phyloP scores from a whole-genome alignment of 441 rosid species.

The Gossypium schwendimanii region DNA sequence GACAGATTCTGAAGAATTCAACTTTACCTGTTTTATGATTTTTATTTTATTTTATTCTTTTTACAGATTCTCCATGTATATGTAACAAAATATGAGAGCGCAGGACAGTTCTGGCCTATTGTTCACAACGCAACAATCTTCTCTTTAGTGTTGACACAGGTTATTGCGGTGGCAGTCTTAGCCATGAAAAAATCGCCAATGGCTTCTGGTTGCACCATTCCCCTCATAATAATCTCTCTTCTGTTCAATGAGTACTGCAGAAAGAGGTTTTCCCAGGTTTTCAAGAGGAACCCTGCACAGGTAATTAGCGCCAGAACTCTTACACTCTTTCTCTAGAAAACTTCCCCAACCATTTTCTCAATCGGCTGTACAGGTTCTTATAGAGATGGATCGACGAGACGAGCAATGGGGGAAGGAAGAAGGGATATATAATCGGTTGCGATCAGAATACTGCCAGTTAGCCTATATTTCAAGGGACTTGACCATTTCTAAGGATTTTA shows the following conservation, averaged over 20 bases:
- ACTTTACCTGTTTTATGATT: not conserved
- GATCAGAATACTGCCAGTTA: constrained; percentile 61
- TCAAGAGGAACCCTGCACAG: constrained; percentile 60
- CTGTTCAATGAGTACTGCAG: constrained; percentile 80
- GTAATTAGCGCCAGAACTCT: constrained; percentile 24
- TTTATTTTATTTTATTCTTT: not conserved
- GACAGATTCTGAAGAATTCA: not conserved
- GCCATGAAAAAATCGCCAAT: constrained; percentile 68
- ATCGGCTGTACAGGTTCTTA: constrained; percentile 45
- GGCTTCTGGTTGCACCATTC: constrained; percentile 77
- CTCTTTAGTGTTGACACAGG: constrained; percentile 73
- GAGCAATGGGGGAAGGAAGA: constrained; percentile 49
- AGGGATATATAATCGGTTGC: constrained; percentile 42
- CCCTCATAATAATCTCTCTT: constrained; percentile 61
- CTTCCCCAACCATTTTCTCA: not conserved
- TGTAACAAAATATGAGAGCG: constrained; percentile 57
- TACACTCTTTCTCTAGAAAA: not conserved
- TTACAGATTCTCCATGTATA: constrained; percentile 85
- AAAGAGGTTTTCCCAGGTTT: constrained; percentile 62
- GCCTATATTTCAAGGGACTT: constrained; percentile 26
- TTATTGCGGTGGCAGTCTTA: constrained; percentile 80
- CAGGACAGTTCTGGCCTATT: constrained; percentile 86
- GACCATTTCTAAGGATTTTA: constrained; percentile 19
- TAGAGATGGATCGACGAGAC: constrained; percentile 76
- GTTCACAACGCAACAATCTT: constrained; percentile 77